Percentiles rank a stretch among this genome's conserved stretches.
Conservation (phyloP, 2,329 filamentous ascomycete species). For the Aspergillus felis region DNA sequence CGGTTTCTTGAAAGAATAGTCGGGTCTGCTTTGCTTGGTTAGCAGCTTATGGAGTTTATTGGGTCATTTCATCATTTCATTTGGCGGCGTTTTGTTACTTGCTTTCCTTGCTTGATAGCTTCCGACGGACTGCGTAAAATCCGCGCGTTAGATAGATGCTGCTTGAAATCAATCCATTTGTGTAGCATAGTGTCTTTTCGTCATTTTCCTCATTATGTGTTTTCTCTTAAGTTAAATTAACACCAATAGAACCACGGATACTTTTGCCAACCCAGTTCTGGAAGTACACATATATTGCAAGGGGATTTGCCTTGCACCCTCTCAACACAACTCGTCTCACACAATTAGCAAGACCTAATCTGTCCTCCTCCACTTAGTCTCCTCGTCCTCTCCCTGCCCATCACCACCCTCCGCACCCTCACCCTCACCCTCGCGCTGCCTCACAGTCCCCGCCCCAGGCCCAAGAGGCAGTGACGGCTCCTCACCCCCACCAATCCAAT, state of each 20-base stretch:
- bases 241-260: no score
- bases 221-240: no score
- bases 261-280: no score
- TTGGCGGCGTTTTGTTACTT: slow-evolving; percentile 1
- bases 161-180: slow-evolving; percentile 8
- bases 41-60: background rate
- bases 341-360: slow-evolving; percentile 24
- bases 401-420: slow-evolving; percentile 38
- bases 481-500: slow-evolving; percentile 62
- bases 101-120: slow-evolving; percentile 2
- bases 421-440: slow-evolving; percentile 51
- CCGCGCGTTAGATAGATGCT: slow-evolving; percentile 17
- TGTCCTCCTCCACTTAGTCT: slow-evolving; percentile 53
- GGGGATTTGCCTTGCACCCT: no score
- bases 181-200: background rate
- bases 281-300: no score
- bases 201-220: background rate
- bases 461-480: slow-evolving; percentile 37
- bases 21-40: slow-evolving; percentile 4
- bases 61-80: background rate
- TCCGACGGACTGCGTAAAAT: slow-evolving; percentile 11
- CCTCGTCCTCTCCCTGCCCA: slow-evolving; percentile 35
- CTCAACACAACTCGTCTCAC: no score
- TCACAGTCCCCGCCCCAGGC: slow-evolving; percentile 63
- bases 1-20: slow-evolving; percentile 35